phyloP scores from a whole-genome alignment of 2,329 filamentous ascomycete species.

The Talaromyces verruculosus region DNA sequence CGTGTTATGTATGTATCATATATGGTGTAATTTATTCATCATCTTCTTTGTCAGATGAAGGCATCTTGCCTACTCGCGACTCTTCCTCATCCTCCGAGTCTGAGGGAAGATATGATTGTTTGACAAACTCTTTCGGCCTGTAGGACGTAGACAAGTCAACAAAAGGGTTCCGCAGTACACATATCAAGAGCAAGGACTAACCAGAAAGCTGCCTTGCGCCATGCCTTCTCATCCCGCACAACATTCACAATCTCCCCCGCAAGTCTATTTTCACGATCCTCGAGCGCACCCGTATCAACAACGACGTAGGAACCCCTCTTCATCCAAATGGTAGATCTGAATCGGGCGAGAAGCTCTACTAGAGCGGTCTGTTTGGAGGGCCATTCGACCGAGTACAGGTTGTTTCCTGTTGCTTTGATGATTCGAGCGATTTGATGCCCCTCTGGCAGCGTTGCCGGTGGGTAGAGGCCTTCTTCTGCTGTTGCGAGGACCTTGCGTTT shows the following conservation, averaged over 20 bases:
- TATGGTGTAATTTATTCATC: conserved; percentile 42
- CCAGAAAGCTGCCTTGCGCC: conserved; percentile 90
- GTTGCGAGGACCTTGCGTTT: conserved; percentile 77
- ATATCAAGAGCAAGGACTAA: conserved; percentile 41
- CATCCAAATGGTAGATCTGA: conserved; percentile 92
- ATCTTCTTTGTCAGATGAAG: conserved; percentile 75
- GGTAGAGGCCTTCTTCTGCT: conserved; percentile 66
- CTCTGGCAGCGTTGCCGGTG: conserved; percentile 56
- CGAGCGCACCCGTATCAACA: conserved; percentile 67
- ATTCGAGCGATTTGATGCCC: conserved; percentile 71
- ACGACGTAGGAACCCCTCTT: conserved; percentile 85
- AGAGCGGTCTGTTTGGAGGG: conserved; percentile 66
- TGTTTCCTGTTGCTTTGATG: conserved; percentile 81
- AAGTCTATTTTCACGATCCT: conserved; percentile 71
- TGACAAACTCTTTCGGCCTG: conserved; percentile 79
- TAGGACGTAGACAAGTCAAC: background rate
- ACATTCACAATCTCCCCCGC: conserved; percentile 90
- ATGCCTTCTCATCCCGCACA: conserved; percentile 84
- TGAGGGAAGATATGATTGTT: conserved; percentile 62
- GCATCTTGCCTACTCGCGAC: conserved; percentile 80
- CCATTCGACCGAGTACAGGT: conserved; percentile 76
- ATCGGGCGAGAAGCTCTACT: conserved; percentile 78
- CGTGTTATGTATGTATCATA: background rate
- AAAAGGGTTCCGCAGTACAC: background rate
- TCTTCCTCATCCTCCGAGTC: conserved; percentile 78